Conservation (phyloP, 2,329 filamentous ascomycete species). For the Amauroascus verrucosus region DNA sequence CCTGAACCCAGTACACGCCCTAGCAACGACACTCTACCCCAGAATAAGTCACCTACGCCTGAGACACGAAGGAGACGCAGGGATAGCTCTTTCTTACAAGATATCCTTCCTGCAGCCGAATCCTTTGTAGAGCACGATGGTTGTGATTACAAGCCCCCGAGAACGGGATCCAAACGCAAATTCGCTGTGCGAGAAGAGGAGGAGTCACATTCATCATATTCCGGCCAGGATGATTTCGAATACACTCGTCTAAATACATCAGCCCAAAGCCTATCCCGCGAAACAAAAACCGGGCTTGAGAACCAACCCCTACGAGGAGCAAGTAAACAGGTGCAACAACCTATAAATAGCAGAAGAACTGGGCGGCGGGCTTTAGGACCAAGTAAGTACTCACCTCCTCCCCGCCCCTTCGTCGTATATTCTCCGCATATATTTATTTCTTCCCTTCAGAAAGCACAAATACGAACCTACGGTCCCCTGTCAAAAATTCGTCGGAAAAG, state of each 20-base stretch:
- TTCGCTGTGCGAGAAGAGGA: constrained; percentile 45
- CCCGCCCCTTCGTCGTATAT: background rate
- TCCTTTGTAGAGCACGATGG: constrained; percentile 14
- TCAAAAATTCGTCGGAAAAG: constrained; percentile 18
- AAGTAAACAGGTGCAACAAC: constrained; percentile 13
- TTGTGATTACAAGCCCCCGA: constrained; percentile 21
- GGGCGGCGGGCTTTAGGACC: constrained; percentile 26
- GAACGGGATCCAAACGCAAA: constrained; percentile 48
- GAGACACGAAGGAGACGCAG: constrained; percentile 44
- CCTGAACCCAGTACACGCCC: background rate
- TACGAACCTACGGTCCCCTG: constrained; percentile 31
- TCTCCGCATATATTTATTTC: background rate
- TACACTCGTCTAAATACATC: constrained; percentile 33
- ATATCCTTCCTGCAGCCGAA: constrained; percentile 21
- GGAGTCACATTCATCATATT: constrained; percentile 19
- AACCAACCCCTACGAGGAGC: constrained; percentile 4
- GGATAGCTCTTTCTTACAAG: constrained; percentile 39
- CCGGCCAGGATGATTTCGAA: constrained; percentile 34
- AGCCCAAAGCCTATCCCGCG: background rate
- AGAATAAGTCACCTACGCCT: background rate
- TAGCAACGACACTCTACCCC: background rate
- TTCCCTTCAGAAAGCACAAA: constrained; percentile 40
- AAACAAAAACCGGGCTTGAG: constrained; percentile 5
- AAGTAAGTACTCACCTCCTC: constrained; percentile 29
- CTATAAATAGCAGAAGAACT: constrained; percentile 10